Evolutionary conservation across 2,329 filamentous ascomycete species (phyloP).

Genomic region (Ascochyta rabiei): DNA sequence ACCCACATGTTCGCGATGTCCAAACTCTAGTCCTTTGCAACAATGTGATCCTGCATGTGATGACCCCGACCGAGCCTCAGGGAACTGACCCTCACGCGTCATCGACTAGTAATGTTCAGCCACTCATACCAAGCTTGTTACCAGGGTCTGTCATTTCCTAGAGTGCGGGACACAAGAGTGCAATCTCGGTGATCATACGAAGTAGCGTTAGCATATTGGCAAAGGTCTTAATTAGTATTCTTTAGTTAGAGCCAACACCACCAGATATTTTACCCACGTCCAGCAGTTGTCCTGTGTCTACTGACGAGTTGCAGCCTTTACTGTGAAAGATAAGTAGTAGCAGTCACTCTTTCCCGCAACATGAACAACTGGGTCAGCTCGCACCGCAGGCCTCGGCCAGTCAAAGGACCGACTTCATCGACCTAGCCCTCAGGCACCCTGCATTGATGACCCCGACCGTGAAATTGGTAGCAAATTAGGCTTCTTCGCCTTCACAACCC

Average conservation of each 20-base stretch:
- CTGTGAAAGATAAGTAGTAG: no score
- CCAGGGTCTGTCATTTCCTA: background rate
- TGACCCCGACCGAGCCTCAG: background rate
- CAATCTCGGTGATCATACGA: no score
- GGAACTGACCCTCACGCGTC: background rate
- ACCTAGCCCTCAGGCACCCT: background rate
- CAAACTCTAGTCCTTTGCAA: conserved; percentile 4
- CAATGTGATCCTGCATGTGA: background rate
- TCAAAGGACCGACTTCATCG: background rate
- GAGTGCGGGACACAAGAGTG: no score
- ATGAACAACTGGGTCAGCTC: background rate
- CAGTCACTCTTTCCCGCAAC: no score
- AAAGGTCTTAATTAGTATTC: no score
- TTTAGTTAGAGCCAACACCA: no score
- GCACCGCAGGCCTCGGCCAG: background rate
- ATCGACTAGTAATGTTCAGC: background rate
- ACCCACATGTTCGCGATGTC: conserved; percentile 35
- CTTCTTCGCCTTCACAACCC: background rate
- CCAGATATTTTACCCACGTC: no score
- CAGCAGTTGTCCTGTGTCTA: no score
- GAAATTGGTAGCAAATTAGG: background rate
- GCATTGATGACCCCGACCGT: background rate
- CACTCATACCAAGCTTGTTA: background rate
- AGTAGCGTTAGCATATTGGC: no score
- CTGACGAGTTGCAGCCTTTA: no score